These are phyloP conservation scores for Aspergillus ibericus DNA, from an alignment of 2,329 filamentous ascomycete species.

Conservation along the genomic window DNA sequence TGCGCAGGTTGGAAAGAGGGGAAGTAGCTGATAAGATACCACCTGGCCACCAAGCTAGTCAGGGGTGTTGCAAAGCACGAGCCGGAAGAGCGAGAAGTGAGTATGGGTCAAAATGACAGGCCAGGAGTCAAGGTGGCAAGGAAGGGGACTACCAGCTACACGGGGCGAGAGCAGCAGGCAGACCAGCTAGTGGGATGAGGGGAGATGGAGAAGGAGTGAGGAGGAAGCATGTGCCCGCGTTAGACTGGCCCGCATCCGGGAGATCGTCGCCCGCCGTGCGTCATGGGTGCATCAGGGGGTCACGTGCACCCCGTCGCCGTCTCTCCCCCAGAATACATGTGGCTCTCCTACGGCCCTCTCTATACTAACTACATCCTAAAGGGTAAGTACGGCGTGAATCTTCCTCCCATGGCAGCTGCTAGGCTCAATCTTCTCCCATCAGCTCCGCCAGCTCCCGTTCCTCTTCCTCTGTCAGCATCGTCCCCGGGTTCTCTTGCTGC, in stretches of 20 bases:
- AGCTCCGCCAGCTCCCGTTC: conserved; percentile 89
- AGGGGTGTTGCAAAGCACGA: not conserved
- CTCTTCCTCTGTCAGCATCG: conserved; percentile 77
- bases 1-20: conserved; percentile 9
- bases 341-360: not conserved
- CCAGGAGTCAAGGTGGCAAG: not conserved
- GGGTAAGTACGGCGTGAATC: conserved; percentile 61
- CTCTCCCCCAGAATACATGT: too few relatives aligned
- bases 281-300: conserved; percentile 31
- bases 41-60: not conserved
- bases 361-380: not conserved
- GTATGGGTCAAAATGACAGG: not conserved
- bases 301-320: conserved; percentile 44
- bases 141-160: not conserved
- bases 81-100: not conserved
- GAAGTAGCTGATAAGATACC: conserved; percentile 12
- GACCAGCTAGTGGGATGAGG: conserved; percentile 5
- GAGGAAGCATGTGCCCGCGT: conserved; percentile 9
- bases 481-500: conserved; percentile 48
- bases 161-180: not conserved
- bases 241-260: conserved; percentile 23
- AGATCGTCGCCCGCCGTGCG: conserved; percentile 34
- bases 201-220: conserved; percentile 18
- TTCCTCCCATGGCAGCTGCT: conserved; percentile 73
- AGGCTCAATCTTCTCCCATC: conserved; percentile 67